A percentile compares a stretch with the other conserved stretches of the same genome.
Evolutionary conservation across 177 flowering plant genomes (phyloP).

Genomic region (Tripterygium wilfordii): DNA sequence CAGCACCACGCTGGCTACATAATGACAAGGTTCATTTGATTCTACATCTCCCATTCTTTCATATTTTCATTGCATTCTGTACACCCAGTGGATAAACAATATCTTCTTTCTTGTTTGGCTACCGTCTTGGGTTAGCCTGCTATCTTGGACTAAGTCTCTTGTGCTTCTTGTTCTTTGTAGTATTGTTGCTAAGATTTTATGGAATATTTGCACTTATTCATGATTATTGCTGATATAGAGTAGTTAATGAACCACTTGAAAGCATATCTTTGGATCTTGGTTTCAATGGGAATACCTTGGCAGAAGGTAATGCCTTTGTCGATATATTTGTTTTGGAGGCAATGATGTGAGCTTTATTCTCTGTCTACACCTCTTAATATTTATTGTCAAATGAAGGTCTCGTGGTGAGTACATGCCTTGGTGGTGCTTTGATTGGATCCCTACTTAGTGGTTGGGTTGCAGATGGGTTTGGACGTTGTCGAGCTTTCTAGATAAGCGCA

Average conservation of each 20-base stretch:
- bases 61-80: too few species aligned
- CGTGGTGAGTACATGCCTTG: constrained; percentile 90
- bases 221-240: constrained; percentile 33
- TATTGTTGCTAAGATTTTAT: neutral
- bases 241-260: constrained; percentile 89
- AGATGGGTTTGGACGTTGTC: constrained; percentile 83
- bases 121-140: constrained; percentile 70
- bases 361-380: neutral
- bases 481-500: constrained; percentile 86
- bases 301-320: constrained; percentile 55
- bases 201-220: too few species aligned
- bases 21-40: too few species aligned
- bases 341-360: neutral
- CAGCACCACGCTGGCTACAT: too few species aligned
- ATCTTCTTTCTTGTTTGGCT: constrained; percentile 71
- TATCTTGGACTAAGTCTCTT: constrained; percentile 4
- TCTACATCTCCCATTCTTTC: too few species aligned
- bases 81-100: too few species aligned
- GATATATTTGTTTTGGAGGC: neutral
- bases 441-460: constrained; percentile 82
- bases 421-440: constrained; percentile 82
- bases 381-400: constrained; percentile 47
- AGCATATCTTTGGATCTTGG: constrained; percentile 79
- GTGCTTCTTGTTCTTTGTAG: constrained; percentile 4
- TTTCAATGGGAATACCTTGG: constrained; percentile 72